Evolutionary conservation across 78 protist species (phyloP), one percentile per base, ranked within the genome.

Genomic region (Chrysochromulina parva): DNA sequence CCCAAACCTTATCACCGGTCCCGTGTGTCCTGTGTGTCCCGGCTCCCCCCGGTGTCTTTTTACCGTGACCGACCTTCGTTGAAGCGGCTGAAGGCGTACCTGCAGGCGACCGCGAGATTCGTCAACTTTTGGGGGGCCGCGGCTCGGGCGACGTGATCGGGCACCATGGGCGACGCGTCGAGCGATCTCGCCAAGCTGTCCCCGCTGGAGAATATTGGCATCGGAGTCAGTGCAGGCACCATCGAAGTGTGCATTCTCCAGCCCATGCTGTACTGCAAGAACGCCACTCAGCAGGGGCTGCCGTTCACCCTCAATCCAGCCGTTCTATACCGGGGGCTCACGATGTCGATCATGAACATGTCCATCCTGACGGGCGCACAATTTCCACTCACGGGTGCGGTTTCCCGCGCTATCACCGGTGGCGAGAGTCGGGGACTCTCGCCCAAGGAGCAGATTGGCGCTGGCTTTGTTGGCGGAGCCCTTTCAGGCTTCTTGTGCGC

Each of bases 201-300:
- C 57, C 47, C 90, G 11, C 14, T 9, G 55, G 92, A 90, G 58
- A 90, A 90, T 73, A 1, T n/a, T 20, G 74, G 16, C 54, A 28
- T 90, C 48, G 92, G 92, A 0, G 67, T 74, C 9, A 4, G 22
- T 10, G 88, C 86, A 4, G 92, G 92, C n/a, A 52, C 66, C 52
- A 50, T 90, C 59, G 92, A 90, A 73, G 88, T 90, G 55, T 14
- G 24, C 17, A 28, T 90, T 20, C n/a, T 80, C 69, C 92, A 90
- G 76, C 92, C 92, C 6, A 57, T 74, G 88, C 76, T 90, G n/a
- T 90, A 90, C 88, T 65, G 71, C 65, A 90, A 90, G 67, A 90
- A 90, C 20, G 92, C 92, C 24, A 3, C 60, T 28, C 92, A 73
- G 88, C 92, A 90, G 76, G 73, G 88, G n/a, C 69, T 90, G 16